Evolutionary conservation across 805 yeast genomes (phyloP).

Genomic region (Candida fluviatilis): DNA sequence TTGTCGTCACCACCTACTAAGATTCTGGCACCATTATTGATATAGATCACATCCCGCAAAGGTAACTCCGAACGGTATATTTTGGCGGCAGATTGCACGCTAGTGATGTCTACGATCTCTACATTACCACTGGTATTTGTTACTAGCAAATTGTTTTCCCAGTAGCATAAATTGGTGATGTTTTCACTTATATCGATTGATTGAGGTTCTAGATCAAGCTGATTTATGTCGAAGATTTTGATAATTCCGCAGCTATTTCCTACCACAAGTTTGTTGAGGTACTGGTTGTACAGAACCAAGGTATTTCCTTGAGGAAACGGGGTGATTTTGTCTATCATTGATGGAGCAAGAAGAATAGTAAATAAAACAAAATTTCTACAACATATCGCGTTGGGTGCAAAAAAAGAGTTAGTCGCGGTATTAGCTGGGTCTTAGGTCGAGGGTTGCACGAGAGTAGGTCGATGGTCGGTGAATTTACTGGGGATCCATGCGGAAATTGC

Average conservation of each 20-base stretch:
- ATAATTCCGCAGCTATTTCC: constrained; percentile 54
- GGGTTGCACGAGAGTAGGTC: too few species aligned
- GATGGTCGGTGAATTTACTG: too few species aligned
- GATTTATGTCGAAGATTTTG: constrained; percentile 45
- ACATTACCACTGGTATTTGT: constrained; percentile 43
- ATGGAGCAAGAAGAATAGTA: neutral
- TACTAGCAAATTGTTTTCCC: constrained; percentile 19
- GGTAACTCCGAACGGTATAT: constrained; percentile 44
- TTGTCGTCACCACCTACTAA: constrained; percentile 68
- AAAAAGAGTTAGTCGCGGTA: too few species aligned
- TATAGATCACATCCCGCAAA: constrained; percentile 49
- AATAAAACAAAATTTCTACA: too few species aligned
- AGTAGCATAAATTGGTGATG: constrained; percentile 36
- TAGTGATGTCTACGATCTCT: constrained; percentile 33
- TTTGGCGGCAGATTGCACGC: constrained; percentile 25
- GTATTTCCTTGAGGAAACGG: constrained; percentile 43
- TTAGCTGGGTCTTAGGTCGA: too few species aligned
- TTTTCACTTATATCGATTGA: constrained; percentile 49
- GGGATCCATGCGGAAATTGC: too few species aligned
- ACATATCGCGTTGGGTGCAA: too few species aligned
- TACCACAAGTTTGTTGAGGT: constrained; percentile 34
- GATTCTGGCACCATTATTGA: constrained; percentile 57
- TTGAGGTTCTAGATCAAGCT: constrained; percentile 57
- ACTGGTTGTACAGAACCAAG: constrained; percentile 20
- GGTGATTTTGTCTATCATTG: constrained; percentile 18